A percentile compares a stretch with the other conserved stretches of the same genome.
Conservation (phyloP, 495 filamentous ascomycete species). For the Hyaloscypha variabilis region DNA sequence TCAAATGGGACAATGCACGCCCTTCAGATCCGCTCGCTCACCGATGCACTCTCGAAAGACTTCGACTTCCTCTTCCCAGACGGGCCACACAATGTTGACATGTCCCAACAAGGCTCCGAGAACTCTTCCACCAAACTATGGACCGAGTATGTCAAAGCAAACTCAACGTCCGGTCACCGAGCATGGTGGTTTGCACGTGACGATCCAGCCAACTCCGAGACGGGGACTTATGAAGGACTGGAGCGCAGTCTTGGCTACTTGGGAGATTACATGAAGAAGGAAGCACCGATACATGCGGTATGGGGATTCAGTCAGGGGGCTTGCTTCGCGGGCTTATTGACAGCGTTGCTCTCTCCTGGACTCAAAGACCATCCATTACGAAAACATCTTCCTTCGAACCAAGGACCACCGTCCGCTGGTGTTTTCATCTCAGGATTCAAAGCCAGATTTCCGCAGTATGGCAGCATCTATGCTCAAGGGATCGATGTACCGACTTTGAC, state of each 20-base stretch:
- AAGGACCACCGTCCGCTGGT: conserved; percentile 5
- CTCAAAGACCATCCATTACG: conserved; percentile 9
- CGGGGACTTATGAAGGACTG: conserved; percentile 4
- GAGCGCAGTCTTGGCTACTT: conserved; percentile 15
- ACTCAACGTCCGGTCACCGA: conserved; percentile 13
- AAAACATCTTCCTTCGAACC: background rate
- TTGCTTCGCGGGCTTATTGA: conserved; percentile 20
- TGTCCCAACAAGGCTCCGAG: background rate
- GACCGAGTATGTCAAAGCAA: conserved; percentile 11
- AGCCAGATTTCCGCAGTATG: conserved; percentile 18
- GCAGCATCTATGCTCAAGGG: conserved; percentile 4
- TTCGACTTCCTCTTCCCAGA: conserved; percentile 23
- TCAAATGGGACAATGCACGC: conserved; percentile 19
- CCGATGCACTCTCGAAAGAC: conserved; percentile 3
- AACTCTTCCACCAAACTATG: conserved; percentile 6
- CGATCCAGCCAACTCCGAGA: background rate
- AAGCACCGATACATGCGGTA: conserved; percentile 16
- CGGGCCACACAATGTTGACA: conserved; percentile 15
- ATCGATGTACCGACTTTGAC: conserved; percentile 16
- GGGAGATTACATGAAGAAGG: conserved; percentile 9
- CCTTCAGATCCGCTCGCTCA: conserved; percentile 12
- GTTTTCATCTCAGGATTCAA: conserved; percentile 20
- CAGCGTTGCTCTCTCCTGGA: conserved; percentile 3
- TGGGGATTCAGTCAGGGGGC: conserved; percentile 24
- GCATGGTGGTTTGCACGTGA: conserved; percentile 25